Evolutionary conservation across 2,329 filamentous ascomycete genomes (phyloP).

Genomic region (Magnaporthiopsis incrustans): DNA sequence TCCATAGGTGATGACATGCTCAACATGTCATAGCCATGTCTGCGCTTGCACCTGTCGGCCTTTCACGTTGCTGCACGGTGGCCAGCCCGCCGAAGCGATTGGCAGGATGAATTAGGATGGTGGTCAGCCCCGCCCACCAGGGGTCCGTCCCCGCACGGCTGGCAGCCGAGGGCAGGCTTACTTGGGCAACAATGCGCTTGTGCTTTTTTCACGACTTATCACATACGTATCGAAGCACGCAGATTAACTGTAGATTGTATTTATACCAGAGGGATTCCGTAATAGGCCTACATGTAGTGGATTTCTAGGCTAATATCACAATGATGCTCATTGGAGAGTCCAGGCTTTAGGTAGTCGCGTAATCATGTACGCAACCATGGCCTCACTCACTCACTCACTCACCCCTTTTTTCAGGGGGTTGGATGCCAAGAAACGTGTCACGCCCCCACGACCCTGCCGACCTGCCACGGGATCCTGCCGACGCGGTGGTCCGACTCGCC

Average conservation of each 20-base stretch:
- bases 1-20: too few relatives aligned
- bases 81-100: not conserved
- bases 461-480: constrained; percentile 4
- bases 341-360: not conserved
- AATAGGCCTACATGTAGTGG: too few relatives aligned
- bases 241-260: too few relatives aligned
- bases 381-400: not conserved
- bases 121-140: not conserved
- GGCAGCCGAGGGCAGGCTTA: not conserved
- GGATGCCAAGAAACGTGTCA: not conserved
- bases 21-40: too few relatives aligned
- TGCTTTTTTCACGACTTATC: too few relatives aligned
- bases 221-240: too few relatives aligned
- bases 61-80: not conserved
- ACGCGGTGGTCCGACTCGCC: constrained; percentile 3
- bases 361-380: not conserved
- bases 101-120: not conserved
- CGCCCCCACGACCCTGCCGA: not conserved
- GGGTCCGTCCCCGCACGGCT: not conserved
- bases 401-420: not conserved
- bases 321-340: not conserved
- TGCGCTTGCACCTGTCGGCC: not conserved
- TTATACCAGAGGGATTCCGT: too few relatives aligned
- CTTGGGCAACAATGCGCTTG: not conserved
- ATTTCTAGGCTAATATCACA: too few relatives aligned